phyloP scores from a whole-genome alignment of 2,329 filamentous ascomycete genomes.

The Calonectria honghensis region DNA sequence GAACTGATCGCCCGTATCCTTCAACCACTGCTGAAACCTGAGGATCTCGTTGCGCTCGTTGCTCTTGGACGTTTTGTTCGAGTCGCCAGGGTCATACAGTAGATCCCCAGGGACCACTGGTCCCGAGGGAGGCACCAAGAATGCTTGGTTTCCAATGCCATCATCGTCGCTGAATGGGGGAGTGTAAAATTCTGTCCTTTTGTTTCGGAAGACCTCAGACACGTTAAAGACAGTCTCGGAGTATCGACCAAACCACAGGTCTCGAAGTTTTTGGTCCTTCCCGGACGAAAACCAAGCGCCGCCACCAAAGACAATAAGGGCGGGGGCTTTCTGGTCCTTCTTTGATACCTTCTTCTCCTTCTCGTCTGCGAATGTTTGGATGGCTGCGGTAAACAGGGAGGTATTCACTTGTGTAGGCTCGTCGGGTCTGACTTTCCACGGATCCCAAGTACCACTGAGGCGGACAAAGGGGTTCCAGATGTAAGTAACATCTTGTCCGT shows the following conservation, averaged over 20 bases:
- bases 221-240: slow-evolving; percentile 46
- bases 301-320: slow-evolving; percentile 9
- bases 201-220: slow-evolving; percentile 44
- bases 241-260: slow-evolving; percentile 41
- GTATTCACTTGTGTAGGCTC: slow-evolving; percentile 1
- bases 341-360: not conserved
- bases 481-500: slow-evolving; percentile 7
- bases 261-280: not conserved
- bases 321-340: slow-evolving; percentile 8
- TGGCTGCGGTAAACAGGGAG: not conserved
- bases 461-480: slow-evolving; percentile 19
- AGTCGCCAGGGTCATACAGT: slow-evolving; percentile 34
- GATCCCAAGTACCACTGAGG: not conserved
- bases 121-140: slow-evolving; percentile 51
- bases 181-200: slow-evolving; percentile 43
- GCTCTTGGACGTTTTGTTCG: slow-evolving; percentile 42
- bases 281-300: slow-evolving; percentile 32
- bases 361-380: not conserved
- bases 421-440: not conserved
- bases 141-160: slow-evolving; percentile 55
- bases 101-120: slow-evolving; percentile 9
- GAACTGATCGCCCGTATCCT: slow-evolving; percentile 41
- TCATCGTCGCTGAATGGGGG: slow-evolving; percentile 49
- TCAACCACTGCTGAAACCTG: slow-evolving; percentile 32
- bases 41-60: slow-evolving; percentile 8